These are phyloP conservation scores for Eimeria nieschulzi DNA, from an alignment of 169 alveolate genomes.

Conservation along the genomic window DNA sequence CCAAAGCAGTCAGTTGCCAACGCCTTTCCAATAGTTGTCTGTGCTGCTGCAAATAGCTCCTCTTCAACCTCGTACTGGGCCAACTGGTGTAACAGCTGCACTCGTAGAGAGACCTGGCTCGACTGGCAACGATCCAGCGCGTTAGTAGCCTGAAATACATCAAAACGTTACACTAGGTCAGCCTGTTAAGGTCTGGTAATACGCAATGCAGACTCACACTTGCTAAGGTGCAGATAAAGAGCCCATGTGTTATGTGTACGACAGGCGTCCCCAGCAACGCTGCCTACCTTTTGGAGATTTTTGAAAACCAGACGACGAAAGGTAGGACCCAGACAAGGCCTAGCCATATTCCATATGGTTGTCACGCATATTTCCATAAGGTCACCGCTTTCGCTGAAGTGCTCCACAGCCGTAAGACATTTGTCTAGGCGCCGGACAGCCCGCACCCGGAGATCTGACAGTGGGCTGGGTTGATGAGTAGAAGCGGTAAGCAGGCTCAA, in stretches of 20 bases:
- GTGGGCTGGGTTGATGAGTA: slow-evolving; percentile 45
- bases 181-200: too few species aligned
- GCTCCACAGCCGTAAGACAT: slow-evolving; percentile 56
- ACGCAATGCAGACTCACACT: too few species aligned
- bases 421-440: slow-evolving; percentile 61
- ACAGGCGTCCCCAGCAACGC: neutral
- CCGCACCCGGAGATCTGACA: slow-evolving; percentile 38
- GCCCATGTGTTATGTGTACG: neutral
- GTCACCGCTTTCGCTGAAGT: slow-evolving; percentile 51
- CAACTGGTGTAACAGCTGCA: slow-evolving; percentile 47
- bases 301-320: slow-evolving; percentile 39
- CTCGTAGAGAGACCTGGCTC: slow-evolving; percentile 60
- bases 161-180: neutral
- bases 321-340: slow-evolving; percentile 57
- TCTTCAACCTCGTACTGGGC: slow-evolving; percentile 60
- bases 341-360: slow-evolving; percentile 60
- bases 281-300: slow-evolving; percentile 48
- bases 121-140: slow-evolving; percentile 61
- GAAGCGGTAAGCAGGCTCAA: slow-evolving; percentile 23
- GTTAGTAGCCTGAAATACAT: slow-evolving; percentile 15
- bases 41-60: slow-evolving; percentile 45
- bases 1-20: slow-evolving; percentile 7
- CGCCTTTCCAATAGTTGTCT: slow-evolving; percentile 27
- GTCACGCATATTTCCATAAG: slow-evolving; percentile 54
- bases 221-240: neutral